Evolutionary conservation across 2,329 filamentous ascomycete genomes (phyloP).

Genomic region (Ophiostoma triangulosporum): DNA sequence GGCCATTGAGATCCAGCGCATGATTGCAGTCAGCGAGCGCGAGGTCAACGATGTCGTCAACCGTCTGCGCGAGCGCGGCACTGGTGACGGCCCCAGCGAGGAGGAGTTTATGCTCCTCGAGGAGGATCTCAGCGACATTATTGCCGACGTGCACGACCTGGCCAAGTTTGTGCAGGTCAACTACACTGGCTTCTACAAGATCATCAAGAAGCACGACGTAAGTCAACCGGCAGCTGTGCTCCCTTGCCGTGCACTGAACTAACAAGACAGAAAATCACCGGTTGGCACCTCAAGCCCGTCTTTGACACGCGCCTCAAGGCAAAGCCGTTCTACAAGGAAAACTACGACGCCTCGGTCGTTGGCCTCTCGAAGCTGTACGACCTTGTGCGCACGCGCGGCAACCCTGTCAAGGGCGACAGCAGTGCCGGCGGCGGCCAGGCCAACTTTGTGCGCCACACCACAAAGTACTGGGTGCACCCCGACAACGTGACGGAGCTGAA

Average conservation of each 20-base stretch:
- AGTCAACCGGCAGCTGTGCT: conserved; percentile 22
- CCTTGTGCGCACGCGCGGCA: conserved; percentile 80
- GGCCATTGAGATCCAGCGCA: conserved; percentile 83
- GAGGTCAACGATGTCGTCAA: conserved; percentile 82
- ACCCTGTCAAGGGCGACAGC: conserved; percentile 84
- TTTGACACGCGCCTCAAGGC: conserved; percentile 90
- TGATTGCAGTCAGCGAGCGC: conserved; percentile 75
- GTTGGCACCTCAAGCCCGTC: conserved; percentile 87
- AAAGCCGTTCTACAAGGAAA: conserved; percentile 97
- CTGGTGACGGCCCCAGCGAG: conserved; percentile 53
- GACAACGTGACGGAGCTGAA: conserved; percentile 98
- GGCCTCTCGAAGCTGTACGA: conserved; percentile 94
- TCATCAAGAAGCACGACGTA: conserved; percentile 98
- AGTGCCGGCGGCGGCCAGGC: conserved; percentile 83
- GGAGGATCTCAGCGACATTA: conserved; percentile 92
- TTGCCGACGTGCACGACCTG: conserved; percentile 93
- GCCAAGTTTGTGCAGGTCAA: conserved; percentile 98
- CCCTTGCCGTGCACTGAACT: background rate
- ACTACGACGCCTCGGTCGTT: conserved; percentile 92
- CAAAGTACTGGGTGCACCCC: conserved; percentile 98
- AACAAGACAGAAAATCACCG: conserved; percentile 64
- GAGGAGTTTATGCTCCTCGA: conserved; percentile 91
- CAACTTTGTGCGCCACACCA: conserved; percentile 92
- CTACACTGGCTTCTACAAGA: conserved; percentile 98
- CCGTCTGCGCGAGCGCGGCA: conserved; percentile 51